Evolutionary conservation across 805 yeast species (phyloP).

Genomic region (Candida boidinii): DNA sequence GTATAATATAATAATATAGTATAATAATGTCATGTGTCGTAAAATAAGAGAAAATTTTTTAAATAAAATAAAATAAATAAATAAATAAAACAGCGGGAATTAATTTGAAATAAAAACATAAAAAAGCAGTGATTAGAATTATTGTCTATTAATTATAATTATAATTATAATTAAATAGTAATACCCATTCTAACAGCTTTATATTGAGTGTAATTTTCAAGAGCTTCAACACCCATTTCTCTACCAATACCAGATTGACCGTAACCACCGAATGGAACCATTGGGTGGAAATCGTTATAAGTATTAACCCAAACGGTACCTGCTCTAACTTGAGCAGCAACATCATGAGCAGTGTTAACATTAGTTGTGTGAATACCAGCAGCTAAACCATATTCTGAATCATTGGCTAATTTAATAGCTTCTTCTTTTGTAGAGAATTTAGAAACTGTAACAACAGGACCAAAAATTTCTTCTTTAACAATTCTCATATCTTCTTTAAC

Average conservation of each 20-base stretch:
- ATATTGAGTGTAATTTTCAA: constrained; percentile 55
- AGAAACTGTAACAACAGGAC: constrained; percentile 75
- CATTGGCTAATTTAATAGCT: constrained; percentile 65
- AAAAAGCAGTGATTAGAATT: no score
- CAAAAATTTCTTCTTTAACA: constrained; percentile 86
- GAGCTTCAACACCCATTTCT: constrained; percentile 64
- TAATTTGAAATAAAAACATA: no score
- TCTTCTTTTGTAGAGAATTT: constrained; percentile 70
- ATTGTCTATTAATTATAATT: no score
- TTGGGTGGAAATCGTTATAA: constrained; percentile 58
- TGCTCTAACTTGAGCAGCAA: constrained; percentile 59
- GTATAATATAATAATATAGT: no score
- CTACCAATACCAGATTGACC: constrained; percentile 63
- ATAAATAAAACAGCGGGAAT: no score
- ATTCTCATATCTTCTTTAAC: constrained; percentile 67
- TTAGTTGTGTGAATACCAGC: constrained; percentile 79
- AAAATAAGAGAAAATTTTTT: no score
- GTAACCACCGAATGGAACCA: constrained; percentile 67
- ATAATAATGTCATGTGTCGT: no score
- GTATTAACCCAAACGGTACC: constrained; percentile 82
- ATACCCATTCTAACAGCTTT: constrained; percentile 47
- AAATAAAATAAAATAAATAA: no score
- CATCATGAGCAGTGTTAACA: constrained; percentile 55
- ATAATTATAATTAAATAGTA: no score
- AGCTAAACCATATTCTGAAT: constrained; percentile 76